These are phyloP conservation scores for Zalaria obscura DNA, from an alignment of 2,329 filamentous ascomycete genomes.

Conservation along the genomic window DNA sequence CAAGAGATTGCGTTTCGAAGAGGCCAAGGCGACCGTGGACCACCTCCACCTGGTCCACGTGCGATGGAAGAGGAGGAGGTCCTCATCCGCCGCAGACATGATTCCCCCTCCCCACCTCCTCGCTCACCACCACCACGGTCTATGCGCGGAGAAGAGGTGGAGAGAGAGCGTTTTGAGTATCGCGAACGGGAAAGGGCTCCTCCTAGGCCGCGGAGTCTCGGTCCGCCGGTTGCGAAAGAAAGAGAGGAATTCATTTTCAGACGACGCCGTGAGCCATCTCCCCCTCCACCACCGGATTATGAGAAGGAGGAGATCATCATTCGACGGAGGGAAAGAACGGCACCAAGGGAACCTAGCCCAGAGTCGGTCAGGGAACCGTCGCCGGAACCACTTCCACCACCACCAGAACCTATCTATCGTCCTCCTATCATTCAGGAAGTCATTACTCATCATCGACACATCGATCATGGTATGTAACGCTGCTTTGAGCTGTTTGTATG, in stretches of 20 bases:
- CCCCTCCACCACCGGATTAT: conserved; percentile 18
- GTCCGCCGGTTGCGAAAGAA: conserved; percentile 21
- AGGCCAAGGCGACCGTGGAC: conserved; percentile 6
- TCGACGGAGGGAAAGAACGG: conserved; percentile 25
- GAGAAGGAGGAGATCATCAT: conserved; percentile 32
- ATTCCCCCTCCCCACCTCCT: conserved; percentile 6
- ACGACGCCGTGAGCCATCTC: conserved; percentile 19
- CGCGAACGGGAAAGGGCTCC: conserved; percentile 20
- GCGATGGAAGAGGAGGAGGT: conserved; percentile 8
- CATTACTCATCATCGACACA: conserved; percentile 75
- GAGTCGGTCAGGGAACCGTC: conserved; percentile 7
- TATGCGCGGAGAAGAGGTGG: conserved; percentile 7
- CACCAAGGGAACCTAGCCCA: conserved; percentile 15
- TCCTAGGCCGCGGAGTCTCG: conserved; percentile 13
- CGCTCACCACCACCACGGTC: conserved; percentile 3
- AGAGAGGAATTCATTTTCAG: conserved; percentile 22
- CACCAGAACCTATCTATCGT: conserved; percentile 52
- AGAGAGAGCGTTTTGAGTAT: conserved; percentile 21
- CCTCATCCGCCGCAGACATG: conserved; percentile 7
- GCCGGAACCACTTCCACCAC: conserved; percentile 25
- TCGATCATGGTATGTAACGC: conserved; percentile 60
- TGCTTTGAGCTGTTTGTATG: background rate
- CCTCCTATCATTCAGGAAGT: conserved; percentile 79
- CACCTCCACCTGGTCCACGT: conserved; percentile 6
- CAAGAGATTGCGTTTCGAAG: conserved; percentile 23